Base-by-base conservation (phyloP, 2,329 filamentous ascomycete genomes). In the Penicillium verrucosum region DNA sequence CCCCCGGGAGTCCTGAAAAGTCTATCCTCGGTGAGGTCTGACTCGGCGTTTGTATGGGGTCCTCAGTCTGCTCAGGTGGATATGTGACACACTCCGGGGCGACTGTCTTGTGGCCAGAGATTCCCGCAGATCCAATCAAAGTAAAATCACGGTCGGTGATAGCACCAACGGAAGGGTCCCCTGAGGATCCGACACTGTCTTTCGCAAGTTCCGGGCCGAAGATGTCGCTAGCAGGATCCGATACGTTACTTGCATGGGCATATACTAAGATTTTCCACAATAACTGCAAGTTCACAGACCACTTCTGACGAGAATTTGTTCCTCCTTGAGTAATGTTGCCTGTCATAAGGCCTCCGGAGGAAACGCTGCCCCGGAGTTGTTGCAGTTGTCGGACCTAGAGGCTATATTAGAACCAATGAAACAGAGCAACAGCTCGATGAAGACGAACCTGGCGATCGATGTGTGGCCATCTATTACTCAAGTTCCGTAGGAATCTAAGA, bases 181-280 rank as follows among this genome's bases (percentile, higher is more conserved):
- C 34, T 14, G 49, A 49, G 25, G 44, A 51, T n/a, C 54, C 54
- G 11, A 55, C 16, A n/a, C 47, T 62, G 30, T 60, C 58, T 27
- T 59, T 61, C n/a, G 54, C 47, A 45, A 59, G 56, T 42, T 56
- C 55, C 25, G 62, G 51, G 5, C 64, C 57, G 30, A 68, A 61
- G 44, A 67, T 65, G 47, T 65, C 63, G 10, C 40, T 42, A 6
- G 44, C 32, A 48, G 51, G 46, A 49, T 60, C 48, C 7, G 51
- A 49, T n/a, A 55, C 56, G 30, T 67, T 66, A 21, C 69, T 73
- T 0, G 73, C 72, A 30, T 66, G 67, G 23, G 73, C 69, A 58
- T 75, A 76, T 14, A 75, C 65, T 5, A 77, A 60, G 5, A 76
- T 65, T 30, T 75, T 67, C 70, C 72, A 73, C 1, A 76, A 63